Percentiles rank a stretch among this genome's conserved stretches.
Conservation (phyloP, 805 yeast genomes). For the Candida ponderosae region DNA sequence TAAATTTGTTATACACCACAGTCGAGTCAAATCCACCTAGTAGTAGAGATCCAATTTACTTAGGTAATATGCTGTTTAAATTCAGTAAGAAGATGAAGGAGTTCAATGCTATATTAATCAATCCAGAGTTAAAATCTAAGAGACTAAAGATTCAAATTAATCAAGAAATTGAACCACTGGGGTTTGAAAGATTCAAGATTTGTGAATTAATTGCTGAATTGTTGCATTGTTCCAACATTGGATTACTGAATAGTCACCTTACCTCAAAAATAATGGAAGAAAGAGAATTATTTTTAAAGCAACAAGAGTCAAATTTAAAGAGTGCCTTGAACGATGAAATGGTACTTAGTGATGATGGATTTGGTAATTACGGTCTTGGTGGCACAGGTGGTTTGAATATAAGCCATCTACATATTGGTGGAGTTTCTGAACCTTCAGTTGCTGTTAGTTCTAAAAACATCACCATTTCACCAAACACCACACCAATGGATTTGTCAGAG, state of each 20-base stretch:
- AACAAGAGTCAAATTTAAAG: conserved; percentile 17
- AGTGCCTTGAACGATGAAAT: conserved; percentile 20
- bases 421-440: conserved; percentile 21
- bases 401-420: conserved; percentile 18
- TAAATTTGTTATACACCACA: conserved; percentile 68
- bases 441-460: conserved; percentile 17
- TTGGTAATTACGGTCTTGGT: no score
- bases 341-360: background rate
- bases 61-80: conserved; percentile 71
- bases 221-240: conserved; percentile 94
- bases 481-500: conserved; percentile 4
- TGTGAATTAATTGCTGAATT: conserved; percentile 93
- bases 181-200: conserved; percentile 87
- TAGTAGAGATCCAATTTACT: conserved; percentile 81
- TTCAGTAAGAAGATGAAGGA: conserved; percentile 57
- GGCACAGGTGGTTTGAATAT: conserved; percentile 5
- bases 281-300: conserved; percentile 57
- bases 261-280: conserved; percentile 63
- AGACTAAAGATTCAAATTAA: conserved; percentile 37
- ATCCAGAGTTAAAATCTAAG: conserved; percentile 11
- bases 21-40: conserved; percentile 82
- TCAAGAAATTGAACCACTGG: conserved; percentile 69
- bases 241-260: conserved; percentile 68
- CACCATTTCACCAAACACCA: conserved; percentile 17
- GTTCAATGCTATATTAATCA: conserved; percentile 42